Percentiles rank a stretch among this genome's conserved stretches.
Conservation (phyloP, 2,329 filamentous ascomycete genomes). For the Ophiostoma piceae region DNA sequence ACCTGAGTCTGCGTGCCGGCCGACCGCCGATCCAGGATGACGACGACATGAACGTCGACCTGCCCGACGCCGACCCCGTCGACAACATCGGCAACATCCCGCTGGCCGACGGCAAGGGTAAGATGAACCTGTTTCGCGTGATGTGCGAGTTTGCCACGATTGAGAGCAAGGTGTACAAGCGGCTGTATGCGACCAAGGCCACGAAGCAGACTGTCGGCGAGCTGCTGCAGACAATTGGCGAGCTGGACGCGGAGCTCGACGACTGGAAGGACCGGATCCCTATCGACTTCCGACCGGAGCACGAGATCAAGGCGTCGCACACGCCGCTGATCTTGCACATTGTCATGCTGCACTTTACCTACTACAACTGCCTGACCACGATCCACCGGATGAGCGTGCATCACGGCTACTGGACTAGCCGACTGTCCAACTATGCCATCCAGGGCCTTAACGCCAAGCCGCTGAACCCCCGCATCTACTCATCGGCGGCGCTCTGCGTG, state of each 20-base stretch:
- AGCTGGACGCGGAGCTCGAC: slow-evolving; percentile 83
- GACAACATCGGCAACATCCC: slow-evolving; percentile 96
- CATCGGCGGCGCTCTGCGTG: slow-evolving; percentile 86
- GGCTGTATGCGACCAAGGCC: slow-evolving; percentile 86
- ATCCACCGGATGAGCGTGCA: slow-evolving; percentile 98
- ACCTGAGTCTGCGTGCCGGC: slow-evolving; percentile 55
- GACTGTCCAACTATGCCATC: slow-evolving; percentile 89
- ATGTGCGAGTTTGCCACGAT: slow-evolving; percentile 91
- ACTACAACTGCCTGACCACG: slow-evolving; percentile 96
- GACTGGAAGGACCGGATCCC: slow-evolving; percentile 96
- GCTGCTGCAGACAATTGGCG: slow-evolving; percentile 88
- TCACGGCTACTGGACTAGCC: slow-evolving; percentile 95
- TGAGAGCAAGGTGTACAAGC: slow-evolving; percentile 89
- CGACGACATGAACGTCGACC: slow-evolving; percentile 85
- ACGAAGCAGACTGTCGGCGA: slow-evolving; percentile 89
- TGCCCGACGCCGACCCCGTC: slow-evolving; percentile 82
- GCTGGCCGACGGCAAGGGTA: slow-evolving; percentile 78
- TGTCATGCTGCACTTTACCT: slow-evolving; percentile 90
- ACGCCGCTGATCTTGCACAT: slow-evolving; percentile 92
- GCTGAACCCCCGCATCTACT: slow-evolving; percentile 89
- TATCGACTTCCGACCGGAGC: slow-evolving; percentile 91
- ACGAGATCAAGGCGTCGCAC: slow-evolving; percentile 89
- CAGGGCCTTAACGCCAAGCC: slow-evolving; percentile 87
- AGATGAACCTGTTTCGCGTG: slow-evolving; percentile 89
- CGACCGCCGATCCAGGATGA: slow-evolving; percentile 58